Evolutionary conservation across 768 basidiomycete species (phyloP).

Genomic region (Rhizopogon sp.): DNA sequence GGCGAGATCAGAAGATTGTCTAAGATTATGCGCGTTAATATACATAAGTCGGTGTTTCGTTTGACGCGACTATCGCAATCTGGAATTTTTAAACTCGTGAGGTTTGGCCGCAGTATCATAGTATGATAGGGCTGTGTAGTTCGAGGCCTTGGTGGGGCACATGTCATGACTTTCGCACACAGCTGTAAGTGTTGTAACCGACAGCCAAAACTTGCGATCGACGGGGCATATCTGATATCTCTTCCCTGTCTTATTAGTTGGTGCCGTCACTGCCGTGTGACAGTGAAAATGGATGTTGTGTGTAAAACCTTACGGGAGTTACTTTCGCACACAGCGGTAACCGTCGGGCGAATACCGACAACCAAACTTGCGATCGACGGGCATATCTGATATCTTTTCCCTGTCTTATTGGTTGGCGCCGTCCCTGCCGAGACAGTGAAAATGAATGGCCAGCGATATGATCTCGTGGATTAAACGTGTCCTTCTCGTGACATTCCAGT

Average conservation of each 20-base stretch:
- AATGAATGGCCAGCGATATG: conserved; percentile 8
- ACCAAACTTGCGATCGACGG: neutral
- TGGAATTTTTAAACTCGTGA: too few relatives aligned
- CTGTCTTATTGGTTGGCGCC: neutral
- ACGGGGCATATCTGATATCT: neutral
- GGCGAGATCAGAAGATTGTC: neutral
- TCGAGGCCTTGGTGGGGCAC: neutral
- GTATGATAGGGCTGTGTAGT: neutral
- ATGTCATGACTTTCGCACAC: neutral
- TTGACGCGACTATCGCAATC: neutral
- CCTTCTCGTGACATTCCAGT: neutral
- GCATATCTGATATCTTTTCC: neutral
- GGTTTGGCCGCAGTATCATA: too few relatives aligned
- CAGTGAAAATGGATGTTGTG: conserved; percentile 12
- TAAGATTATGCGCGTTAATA: neutral
- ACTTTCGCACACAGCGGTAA: too few relatives aligned
- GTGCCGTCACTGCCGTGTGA: conserved; percentile 4
- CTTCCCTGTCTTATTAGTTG: neutral
- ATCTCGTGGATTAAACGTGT: conserved; percentile 2
- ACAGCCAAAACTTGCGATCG: neutral
- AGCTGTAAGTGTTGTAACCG: neutral
- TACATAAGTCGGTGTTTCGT: neutral
- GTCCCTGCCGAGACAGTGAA: conserved; percentile 10
- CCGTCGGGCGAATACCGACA: neutral
- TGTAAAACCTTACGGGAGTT: too few relatives aligned